Conservation (phyloP, 164 flowering plant species). For the Euptelea pleiosperma region DNA sequence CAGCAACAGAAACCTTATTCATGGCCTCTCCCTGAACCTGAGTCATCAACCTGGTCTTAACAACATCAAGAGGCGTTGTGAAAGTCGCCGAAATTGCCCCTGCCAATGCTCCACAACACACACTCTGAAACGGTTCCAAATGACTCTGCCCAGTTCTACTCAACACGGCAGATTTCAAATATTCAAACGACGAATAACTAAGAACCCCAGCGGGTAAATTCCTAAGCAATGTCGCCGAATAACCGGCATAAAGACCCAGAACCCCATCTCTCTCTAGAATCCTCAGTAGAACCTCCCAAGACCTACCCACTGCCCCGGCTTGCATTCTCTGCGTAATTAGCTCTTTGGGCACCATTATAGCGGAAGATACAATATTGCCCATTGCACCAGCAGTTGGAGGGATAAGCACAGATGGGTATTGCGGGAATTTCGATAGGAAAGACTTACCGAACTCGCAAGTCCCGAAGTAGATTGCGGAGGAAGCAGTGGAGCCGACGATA, state of each 20-base stretch:
- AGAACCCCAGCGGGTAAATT: conserved; percentile 92
- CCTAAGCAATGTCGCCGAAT: conserved; percentile 88
- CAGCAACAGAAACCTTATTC: conserved; percentile 43
- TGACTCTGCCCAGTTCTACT: conserved; percentile 40
- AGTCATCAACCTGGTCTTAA: conserved; percentile 99
- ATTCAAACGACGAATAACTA: conserved; percentile 95
- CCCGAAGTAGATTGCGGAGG: conserved; percentile 93
- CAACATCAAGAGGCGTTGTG: conserved; percentile 90
- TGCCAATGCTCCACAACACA: conserved; percentile 90
- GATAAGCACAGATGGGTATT: conserved; percentile 59
- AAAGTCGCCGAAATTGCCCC: conserved; percentile 90
- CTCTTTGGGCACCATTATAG: conserved; percentile 97
- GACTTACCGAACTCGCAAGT: conserved; percentile 98
- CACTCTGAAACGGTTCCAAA: conserved; percentile 80
- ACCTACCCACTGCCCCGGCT: conserved; percentile 80
- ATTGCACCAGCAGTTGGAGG: conserved; percentile 98
- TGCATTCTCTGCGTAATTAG: conserved; percentile 93
- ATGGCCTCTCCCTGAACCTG: conserved; percentile 55
- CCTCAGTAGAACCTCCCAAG: conserved; percentile 78
- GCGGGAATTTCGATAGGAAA: conserved; percentile 47
- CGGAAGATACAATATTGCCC: conserved; percentile 94
- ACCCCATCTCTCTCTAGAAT: conserved; percentile 83
- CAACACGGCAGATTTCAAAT: conserved; percentile 83
- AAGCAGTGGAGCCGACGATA: conserved; percentile 74
- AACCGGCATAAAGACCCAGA: conserved; percentile 88